phyloP scores from a whole-genome alignment of 192 early-diverging fungal species.

The Coemansia sp. region DNA sequence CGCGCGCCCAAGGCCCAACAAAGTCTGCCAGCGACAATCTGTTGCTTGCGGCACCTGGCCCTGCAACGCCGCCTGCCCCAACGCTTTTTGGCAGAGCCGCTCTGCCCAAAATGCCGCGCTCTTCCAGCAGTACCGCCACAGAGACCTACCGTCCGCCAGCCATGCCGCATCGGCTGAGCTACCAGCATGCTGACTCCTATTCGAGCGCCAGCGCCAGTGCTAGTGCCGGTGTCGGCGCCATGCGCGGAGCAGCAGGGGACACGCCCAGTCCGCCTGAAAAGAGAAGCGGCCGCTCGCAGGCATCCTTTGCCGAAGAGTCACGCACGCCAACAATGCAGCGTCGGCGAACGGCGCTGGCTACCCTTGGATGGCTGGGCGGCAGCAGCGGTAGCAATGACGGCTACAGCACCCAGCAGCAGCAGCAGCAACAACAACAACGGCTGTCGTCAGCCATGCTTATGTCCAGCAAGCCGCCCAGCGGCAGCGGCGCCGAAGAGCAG shows the following conservation, averaged over 20 bases:
- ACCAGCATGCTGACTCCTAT: conserved; percentile 14
- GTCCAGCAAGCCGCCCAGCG: background rate
- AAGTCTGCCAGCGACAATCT: conserved; percentile 10
- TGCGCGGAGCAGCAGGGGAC: background rate
- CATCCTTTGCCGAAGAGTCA: conserved; percentile 10
- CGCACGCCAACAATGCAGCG: conserved; percentile 37
- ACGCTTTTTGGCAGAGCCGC: conserved; percentile 4
- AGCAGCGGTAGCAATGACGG: conserved; percentile 4
- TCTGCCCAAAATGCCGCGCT: conserved; percentile 29
- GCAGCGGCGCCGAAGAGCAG: background rate
- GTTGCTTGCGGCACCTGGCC: background rate
- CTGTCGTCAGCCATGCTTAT: background rate
- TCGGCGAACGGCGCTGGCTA: conserved; percentile 36
- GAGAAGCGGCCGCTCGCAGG: conserved; percentile 15
- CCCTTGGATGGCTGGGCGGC: conserved; percentile 28
- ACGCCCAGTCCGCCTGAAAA: conserved; percentile 43
- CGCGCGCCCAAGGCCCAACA: conserved; percentile 7
- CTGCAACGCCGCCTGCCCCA: background rate
- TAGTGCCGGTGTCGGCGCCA: background rate
- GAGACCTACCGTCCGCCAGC: conserved; percentile 12
- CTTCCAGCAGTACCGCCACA: conserved; percentile 8
- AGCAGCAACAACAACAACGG: background rate
- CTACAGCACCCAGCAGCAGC: background rate
- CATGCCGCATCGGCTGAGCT: conserved; percentile 25
- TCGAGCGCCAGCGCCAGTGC: background rate